Evolutionary conservation across 2,329 filamentous ascomycete genomes (phyloP).

Genomic region (Fusarium humuli): DNA sequence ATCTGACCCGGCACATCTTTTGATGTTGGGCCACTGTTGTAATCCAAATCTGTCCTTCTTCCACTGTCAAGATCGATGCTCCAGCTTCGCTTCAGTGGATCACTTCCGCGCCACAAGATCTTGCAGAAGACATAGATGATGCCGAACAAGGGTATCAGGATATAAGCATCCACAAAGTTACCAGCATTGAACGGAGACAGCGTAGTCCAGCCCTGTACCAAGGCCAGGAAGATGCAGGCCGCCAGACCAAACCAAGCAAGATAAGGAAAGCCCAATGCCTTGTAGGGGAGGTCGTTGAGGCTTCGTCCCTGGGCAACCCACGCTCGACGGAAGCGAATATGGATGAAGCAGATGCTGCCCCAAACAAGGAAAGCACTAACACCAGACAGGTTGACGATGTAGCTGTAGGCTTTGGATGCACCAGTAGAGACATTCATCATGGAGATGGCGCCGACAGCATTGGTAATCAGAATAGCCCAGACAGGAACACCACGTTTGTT

Average conservation of each 20-base stretch:
- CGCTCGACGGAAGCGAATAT: slow-evolving; percentile 76
- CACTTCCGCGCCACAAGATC: slow-evolving; percentile 61
- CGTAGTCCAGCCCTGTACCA: slow-evolving; percentile 72
- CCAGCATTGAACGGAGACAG: slow-evolving; percentile 68
- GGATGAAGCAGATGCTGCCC: slow-evolving; percentile 76
- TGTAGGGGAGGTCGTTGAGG: slow-evolving; percentile 66
- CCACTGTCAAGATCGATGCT: slow-evolving; percentile 70
- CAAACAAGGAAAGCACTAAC: slow-evolving; percentile 79
- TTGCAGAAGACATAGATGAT: slow-evolving; percentile 69
- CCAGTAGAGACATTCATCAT: slow-evolving; percentile 80
- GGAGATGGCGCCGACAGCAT: slow-evolving; percentile 76
- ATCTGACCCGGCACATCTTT: slow-evolving; percentile 45
- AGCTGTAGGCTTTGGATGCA: slow-evolving; percentile 72
- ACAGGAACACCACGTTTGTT: slow-evolving; percentile 72
- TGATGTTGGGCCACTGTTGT: slow-evolving; percentile 51
- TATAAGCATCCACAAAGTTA: slow-evolving; percentile 73
- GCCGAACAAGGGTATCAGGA: slow-evolving; percentile 69
- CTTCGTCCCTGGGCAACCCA: slow-evolving; percentile 69
- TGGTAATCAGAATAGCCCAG: slow-evolving; percentile 74
- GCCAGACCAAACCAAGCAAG: slow-evolving; percentile 69
- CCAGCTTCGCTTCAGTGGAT: slow-evolving; percentile 60
- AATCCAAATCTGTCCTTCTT: slow-evolving; percentile 65
- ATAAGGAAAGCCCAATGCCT: slow-evolving; percentile 66
- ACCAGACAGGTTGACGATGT: slow-evolving; percentile 77
- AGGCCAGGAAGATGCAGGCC: slow-evolving; percentile 68